Conservation (phyloP, 2,329 filamentous ascomycete species). For the Colletotrichum lupini region DNA sequence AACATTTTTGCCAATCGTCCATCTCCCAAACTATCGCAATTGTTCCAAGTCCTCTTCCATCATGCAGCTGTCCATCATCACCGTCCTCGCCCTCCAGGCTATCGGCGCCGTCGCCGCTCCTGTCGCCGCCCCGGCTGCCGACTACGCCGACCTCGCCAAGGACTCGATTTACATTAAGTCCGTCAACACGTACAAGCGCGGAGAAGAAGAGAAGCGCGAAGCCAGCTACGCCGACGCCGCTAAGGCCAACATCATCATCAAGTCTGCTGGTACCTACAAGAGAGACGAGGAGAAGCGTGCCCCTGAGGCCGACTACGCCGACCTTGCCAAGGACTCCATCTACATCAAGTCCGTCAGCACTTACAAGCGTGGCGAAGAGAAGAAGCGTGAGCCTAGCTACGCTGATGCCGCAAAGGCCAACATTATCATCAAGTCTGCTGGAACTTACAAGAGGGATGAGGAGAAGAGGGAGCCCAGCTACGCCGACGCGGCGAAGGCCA, state of each 20-base stretch:
- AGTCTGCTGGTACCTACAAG: slow-evolving; percentile 14
- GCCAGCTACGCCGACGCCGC: neutral
- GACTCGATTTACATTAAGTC: slow-evolving; percentile 9
- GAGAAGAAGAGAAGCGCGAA: neutral
- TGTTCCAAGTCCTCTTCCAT: neutral
- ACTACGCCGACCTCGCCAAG: slow-evolving; percentile 15
- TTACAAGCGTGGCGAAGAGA: neutral
- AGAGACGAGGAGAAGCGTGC: slow-evolving; percentile 7
- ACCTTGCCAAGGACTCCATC: slow-evolving; percentile 4
- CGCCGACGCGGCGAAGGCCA: neutral
- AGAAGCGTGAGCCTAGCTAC: neutral
- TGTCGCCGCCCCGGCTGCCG: neutral
- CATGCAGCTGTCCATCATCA: slow-evolving; percentile 21
- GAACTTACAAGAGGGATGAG: slow-evolving; percentile 20
- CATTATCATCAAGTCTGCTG: slow-evolving; percentile 15
- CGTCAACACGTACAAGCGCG: neutral
- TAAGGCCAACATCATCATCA: slow-evolving; percentile 13
- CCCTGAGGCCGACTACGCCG: neutral
- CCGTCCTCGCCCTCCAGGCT: slow-evolving; percentile 20
- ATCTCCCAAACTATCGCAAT: neutral
- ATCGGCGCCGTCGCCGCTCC: slow-evolving; percentile 22
- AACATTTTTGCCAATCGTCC: neutral
- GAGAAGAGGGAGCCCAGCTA: neutral
- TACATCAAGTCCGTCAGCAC: slow-evolving; percentile 8
- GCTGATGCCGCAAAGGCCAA: slow-evolving; percentile 3